These are phyloP conservation scores for Haematococcus lacustris DNA, from an alignment of 139 green algal species.

Conservation along the genomic window DNA sequence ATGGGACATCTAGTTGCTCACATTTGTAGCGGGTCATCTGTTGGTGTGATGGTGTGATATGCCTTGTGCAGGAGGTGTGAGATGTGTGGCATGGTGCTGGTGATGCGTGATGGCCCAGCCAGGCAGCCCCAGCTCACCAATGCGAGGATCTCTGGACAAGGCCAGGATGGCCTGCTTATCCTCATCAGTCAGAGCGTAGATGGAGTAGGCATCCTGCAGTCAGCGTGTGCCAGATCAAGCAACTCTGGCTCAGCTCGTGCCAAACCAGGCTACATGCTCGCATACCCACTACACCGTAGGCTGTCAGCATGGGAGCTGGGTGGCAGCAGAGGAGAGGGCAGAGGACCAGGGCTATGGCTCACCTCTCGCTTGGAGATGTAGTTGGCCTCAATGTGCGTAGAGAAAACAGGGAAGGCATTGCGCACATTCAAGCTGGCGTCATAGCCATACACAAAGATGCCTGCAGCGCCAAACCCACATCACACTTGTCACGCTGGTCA, in stretches of 20 bases:
- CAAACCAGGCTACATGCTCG: too few species aligned
- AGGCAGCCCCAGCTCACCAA: slow-evolving; percentile 56
- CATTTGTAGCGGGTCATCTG: neutral
- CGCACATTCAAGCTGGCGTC: slow-evolving; percentile 80
- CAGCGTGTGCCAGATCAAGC: too few species aligned
- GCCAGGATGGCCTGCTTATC: slow-evolving; percentile 75
- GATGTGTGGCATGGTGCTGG: too few species aligned
- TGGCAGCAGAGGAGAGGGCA: too few species aligned
- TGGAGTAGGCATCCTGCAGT: slow-evolving; percentile 59
- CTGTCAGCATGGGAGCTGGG: too few species aligned
- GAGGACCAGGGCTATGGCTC: too few species aligned
- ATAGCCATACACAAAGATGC: slow-evolving; percentile 89
- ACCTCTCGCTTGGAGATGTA: slow-evolving; percentile 64
- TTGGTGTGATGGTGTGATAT: neutral
- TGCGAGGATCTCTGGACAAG: slow-evolving; percentile 70
- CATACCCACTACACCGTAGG: too few species aligned
- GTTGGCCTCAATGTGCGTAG: slow-evolving; percentile 93
- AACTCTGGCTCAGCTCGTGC: too few species aligned
- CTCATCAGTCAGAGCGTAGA: slow-evolving; percentile 82
- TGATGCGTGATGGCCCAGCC: too few species aligned
- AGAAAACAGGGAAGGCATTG: slow-evolving; percentile 94
- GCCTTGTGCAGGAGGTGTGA: too few species aligned
- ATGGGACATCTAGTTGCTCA: neutral
- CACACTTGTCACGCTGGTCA: too few species aligned
- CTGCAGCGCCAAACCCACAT: slow-evolving; percentile 23